Base-by-base conservation (phyloP, 768 basidiomycete species). In the Rhizopogon sp. region DNA sequence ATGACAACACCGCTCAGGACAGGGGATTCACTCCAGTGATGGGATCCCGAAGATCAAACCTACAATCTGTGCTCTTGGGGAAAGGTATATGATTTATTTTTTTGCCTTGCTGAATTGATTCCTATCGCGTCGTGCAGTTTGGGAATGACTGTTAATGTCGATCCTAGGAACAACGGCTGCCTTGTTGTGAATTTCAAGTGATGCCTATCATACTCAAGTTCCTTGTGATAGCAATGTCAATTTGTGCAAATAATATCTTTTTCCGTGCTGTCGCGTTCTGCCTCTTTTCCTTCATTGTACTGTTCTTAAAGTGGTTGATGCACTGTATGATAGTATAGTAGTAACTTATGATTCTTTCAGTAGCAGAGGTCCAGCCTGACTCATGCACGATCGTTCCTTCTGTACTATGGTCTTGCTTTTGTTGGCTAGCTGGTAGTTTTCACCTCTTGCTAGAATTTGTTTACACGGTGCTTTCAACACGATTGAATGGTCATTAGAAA, bases 1-100 rank as follows among this genome's bases (percentile, higher is more conserved):
- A 7, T 16, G 5, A 5, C 13, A 17, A 54, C 45, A 39, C 14
- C 39, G 2, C 13, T 14, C 33, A 86, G 87, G 87, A 25, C 93
- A 92, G 71, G 92, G 91, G 10, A 75, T 90, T 25, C 93, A 97
- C 68, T 90, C 88, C 16, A 72, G 76, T 29, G 78, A 79, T 4
- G 85, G 87, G 43, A 74, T 79, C 6, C 86, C 89, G 1, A 94
- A 92, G 70, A 77, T 95, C 61, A 91, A 88, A 65, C 93, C 93
- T 33, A 92, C 93, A 4, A 87, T 97, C 50, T 85, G 88, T 64
- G 83, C 85, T 22, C 72, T 92, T 39, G 89, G 94, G 79, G 71
- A 78, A 61, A 90, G 85, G 87, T 88, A 60, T 44, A 78, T 35
- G 47, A 25, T 25, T 25, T n/a, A n/a, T n/a, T 4, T 22, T 22